phyloP scores from a whole-genome alignment of 2,329 filamentous ascomycete species.

The Pseudogymnoascus verrucosus region DNA sequence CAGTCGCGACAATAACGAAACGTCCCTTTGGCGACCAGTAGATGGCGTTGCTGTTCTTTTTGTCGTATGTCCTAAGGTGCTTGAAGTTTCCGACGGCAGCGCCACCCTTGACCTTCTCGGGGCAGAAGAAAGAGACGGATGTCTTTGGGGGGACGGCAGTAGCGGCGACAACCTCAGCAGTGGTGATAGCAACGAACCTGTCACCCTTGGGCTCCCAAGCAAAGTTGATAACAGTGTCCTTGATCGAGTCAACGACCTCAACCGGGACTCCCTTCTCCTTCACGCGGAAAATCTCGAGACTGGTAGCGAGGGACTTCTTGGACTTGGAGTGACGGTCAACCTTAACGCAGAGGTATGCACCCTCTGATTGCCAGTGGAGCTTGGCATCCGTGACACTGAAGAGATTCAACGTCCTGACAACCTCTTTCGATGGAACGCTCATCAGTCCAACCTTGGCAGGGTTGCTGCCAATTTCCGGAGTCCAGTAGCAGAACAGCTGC shows the following conservation, averaged over 20 bases:
- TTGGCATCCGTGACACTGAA: conserved; percentile 98
- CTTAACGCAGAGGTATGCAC: conserved; percentile 92
- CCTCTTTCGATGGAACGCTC: conserved; percentile 90
- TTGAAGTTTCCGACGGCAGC: conserved; percentile 83
- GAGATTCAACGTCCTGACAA: conserved; percentile 88
- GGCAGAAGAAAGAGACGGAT: conserved; percentile 89
- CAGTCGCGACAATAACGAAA: conserved; percentile 89
- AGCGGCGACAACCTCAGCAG: conserved; percentile 69
- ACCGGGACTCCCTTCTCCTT: conserved; percentile 97
- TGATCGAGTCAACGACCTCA: conserved; percentile 94
- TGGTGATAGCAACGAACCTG: conserved; percentile 94
- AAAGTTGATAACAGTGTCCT: conserved; percentile 99
- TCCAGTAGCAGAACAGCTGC: conserved; percentile 98
- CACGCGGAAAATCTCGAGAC: conserved; percentile 96
- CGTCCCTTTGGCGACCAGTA: conserved; percentile 97
- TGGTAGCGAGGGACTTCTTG: conserved; percentile 95
- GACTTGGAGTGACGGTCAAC: conserved; percentile 98
- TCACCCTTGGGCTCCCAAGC: conserved; percentile 98
- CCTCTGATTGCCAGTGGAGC: conserved; percentile 97
- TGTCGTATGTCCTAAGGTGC: conserved; percentile 87
- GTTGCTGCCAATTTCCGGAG: conserved; percentile 94
- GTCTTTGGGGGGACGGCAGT: conserved; percentile 89
- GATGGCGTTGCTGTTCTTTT: conserved; percentile 99
- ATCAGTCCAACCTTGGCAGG: conserved; percentile 95
- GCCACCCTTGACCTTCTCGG: conserved; percentile 82